Evolutionary conservation across 768 basidiomycete species (phyloP).

Genomic region (Kwoniella sp.): DNA sequence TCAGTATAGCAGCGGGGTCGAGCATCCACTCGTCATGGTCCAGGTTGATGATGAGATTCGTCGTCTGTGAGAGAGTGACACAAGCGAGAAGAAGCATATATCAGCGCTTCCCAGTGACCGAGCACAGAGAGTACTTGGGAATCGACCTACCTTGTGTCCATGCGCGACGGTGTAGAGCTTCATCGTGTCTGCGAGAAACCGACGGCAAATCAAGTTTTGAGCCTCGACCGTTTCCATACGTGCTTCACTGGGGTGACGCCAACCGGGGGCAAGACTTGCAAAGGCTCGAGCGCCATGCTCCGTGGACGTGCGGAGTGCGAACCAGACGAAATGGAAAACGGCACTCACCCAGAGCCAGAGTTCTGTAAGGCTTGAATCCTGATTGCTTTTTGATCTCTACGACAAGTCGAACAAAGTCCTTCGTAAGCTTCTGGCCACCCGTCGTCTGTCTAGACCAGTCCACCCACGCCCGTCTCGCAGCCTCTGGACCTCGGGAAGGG

Average conservation of each 20-base stretch:
- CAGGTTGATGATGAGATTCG: slow-evolving; percentile 96
- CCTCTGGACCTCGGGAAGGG: not conserved
- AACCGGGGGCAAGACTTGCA: too few relatives aligned
- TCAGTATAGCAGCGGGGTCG: slow-evolving; percentile 69
- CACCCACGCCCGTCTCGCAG: slow-evolving; percentile 1
- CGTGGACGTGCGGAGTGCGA: not conserved
- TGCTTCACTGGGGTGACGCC: too few relatives aligned
- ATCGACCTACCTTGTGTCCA: slow-evolving; percentile 76
- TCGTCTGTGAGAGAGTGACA: slow-evolving; percentile 65
- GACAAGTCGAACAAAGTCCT: slow-evolving; percentile 8
- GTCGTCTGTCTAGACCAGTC: too few relatives aligned
- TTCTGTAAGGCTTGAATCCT: slow-evolving; percentile 88
- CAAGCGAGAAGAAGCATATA: not conserved
- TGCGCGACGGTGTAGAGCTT: slow-evolving; percentile 95
- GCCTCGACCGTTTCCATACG: too few relatives aligned
- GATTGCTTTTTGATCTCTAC: slow-evolving; percentile 72
- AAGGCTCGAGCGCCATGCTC: not conserved
- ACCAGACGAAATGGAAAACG: not conserved
- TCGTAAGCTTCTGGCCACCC: too few relatives aligned
- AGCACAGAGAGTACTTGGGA: not conserved
- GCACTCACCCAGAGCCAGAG: slow-evolving; percentile 67
- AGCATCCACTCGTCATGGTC: slow-evolving; percentile 90
- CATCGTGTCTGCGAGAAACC: slow-evolving; percentile 70
- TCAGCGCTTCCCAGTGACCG: not conserved
- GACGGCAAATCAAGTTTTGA: too few relatives aligned